phyloP scores from a whole-genome alignment of 2,329 filamentous ascomycete species.

The Xylaria digitata region DNA sequence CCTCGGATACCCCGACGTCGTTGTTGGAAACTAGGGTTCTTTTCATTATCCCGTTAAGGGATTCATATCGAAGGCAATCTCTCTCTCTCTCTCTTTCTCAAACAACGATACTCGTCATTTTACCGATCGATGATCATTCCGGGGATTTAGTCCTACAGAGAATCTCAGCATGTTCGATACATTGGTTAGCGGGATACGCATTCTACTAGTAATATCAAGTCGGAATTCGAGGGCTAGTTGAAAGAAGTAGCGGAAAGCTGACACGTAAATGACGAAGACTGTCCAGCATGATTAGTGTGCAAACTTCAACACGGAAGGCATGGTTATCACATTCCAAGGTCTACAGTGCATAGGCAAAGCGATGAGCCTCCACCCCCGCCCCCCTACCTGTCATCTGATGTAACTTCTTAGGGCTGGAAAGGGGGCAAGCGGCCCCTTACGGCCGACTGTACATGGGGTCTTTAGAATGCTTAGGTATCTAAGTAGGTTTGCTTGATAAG shows the following conservation, averaged over 20 bases:
- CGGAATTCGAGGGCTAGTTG: background rate
- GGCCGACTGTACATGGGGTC: background rate
- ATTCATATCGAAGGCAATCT: background rate
- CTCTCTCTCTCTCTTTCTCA: no score
- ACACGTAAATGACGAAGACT: background rate
- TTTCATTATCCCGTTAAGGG: background rate
- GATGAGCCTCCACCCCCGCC: background rate
- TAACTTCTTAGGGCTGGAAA: background rate
- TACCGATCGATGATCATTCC: background rate
- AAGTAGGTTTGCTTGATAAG: background rate
- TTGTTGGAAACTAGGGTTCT: background rate
- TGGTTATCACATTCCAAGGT: no score
- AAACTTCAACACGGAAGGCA: background rate
- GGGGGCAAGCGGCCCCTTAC: background rate
- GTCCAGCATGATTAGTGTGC: background rate
- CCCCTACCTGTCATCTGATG: no score
- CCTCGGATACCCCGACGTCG: constrained; percentile 9
- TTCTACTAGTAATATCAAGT: background rate
- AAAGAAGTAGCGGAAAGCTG: background rate
- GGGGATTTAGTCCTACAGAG: background rate
- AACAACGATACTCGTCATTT: background rate
- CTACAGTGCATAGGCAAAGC: background rate
- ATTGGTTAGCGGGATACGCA: no score
- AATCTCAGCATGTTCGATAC: background rate
- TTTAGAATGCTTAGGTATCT: background rate